These are phyloP conservation scores for Akebia trifoliata DNA, from an alignment of 164 flowering plant species.

Conservation along the genomic window DNA sequence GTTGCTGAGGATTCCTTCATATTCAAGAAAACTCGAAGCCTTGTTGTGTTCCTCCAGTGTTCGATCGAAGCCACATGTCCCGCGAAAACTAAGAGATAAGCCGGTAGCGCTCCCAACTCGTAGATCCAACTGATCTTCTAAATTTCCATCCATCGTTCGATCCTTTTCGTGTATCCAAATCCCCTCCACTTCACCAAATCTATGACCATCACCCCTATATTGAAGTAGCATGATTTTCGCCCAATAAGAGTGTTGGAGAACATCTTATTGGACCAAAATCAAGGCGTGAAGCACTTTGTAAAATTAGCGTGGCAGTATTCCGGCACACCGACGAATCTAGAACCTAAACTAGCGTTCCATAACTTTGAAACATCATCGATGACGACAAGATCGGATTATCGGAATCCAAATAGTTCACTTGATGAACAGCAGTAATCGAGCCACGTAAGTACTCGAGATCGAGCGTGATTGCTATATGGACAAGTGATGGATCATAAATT, in stretches of 20 bases:
- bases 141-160: constrained; percentile 88
- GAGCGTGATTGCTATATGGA: too few relatives aligned
- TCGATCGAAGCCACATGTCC: constrained; percentile 86
- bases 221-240: too few relatives aligned
- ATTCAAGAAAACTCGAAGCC: too few relatives aligned
- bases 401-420: constrained; percentile 73
- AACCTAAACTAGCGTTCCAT: constrained; percentile 49
- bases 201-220: constrained; percentile 92
- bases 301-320: constrained; percentile 87
- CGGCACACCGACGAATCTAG: constrained; percentile 66
- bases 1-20: too few relatives aligned
- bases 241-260: constrained; percentile 39
- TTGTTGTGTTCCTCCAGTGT: constrained; percentile 92
- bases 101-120: constrained; percentile 88
- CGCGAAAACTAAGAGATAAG: constrained; percentile 72
- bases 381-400: constrained; percentile 77
- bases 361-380: constrained; percentile 70
- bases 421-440: constrained; percentile 74
- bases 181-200: constrained; percentile 76
- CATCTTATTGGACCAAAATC: constrained; percentile 44
- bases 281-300: constrained; percentile 61
- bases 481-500: too few relatives aligned
- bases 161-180: constrained; percentile 59
- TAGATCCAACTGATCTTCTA: constrained; percentile 71
- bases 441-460: constrained; percentile 69